Conservation (phyloP, 176 grass and related monocot species). For the Eragrostis nindensis region DNA sequence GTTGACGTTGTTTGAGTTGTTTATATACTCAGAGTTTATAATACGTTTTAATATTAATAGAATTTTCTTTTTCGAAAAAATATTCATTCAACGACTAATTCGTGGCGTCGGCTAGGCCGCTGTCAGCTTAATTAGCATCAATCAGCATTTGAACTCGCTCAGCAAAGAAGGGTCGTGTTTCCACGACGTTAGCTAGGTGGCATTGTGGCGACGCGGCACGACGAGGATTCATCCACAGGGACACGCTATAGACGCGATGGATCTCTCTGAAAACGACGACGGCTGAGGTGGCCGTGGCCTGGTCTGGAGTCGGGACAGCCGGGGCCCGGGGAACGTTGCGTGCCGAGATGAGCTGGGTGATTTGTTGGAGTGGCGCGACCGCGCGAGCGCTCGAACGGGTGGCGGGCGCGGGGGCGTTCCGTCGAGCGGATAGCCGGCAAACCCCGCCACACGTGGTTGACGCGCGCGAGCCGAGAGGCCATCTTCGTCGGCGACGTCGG, state of each 20-base stretch:
- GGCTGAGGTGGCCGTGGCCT: conserved; percentile 4
- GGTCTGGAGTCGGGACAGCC: no score
- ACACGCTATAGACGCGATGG: not conserved
- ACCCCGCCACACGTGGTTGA: conserved; percentile 11
- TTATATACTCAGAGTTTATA: no score
- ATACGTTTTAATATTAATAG: no score
- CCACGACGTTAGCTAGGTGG: not conserved
- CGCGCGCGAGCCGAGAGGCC: not conserved
- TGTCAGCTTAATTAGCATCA: not conserved
- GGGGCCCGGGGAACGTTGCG: not conserved
- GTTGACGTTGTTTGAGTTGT: no score
- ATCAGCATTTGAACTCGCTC: not conserved
- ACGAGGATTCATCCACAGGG: not conserved
- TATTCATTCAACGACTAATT: no score
- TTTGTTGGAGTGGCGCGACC: not conserved
- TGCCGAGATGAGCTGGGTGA: not conserved
- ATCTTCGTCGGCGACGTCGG: not conserved
- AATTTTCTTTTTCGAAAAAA: no score
- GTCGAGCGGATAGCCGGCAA: not conserved
- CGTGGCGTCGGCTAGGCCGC: not conserved
- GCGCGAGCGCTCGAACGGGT: not conserved
- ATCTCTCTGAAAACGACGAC: not conserved
- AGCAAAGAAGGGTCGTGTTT: not conserved
- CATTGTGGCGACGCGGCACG: not conserved
- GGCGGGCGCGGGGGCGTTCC: not conserved